Conservation (phyloP, 148 eudicot genomes). For the Silene uniflora region DNA sequence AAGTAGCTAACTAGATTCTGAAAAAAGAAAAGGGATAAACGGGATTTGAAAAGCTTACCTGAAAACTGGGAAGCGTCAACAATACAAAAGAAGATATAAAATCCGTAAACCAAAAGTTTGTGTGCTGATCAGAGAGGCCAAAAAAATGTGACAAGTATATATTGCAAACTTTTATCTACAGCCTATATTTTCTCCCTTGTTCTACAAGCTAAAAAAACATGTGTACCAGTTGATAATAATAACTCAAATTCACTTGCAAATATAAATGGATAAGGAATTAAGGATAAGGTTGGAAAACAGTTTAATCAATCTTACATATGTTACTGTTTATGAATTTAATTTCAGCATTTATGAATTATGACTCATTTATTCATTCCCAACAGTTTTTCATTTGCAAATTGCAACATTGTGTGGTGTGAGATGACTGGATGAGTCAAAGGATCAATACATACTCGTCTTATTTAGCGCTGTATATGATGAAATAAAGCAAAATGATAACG, state of each 20-base stretch:
- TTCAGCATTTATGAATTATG: conserved; percentile 9
- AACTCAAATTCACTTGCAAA: background rate
- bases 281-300: background rate
- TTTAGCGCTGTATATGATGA: no score
- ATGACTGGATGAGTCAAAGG: background rate
- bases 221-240: background rate
- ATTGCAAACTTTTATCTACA: background rate
- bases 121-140: background rate
- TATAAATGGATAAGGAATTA: background rate
- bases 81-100: background rate
- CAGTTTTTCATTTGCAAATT: conserved; percentile 4
- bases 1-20: no score
- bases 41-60: background rate
- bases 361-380: background rate
- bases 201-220: background rate
- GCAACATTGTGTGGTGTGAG: background rate
- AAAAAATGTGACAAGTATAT: background rate
- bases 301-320: background rate
- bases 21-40: background rate
- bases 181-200: background rate
- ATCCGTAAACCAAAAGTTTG: no score
- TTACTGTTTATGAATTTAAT: conserved; percentile 11
- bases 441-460: no score
- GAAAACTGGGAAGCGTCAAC: background rate
- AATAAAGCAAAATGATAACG: no score